Evolutionary conservation across 1,139 yeast species (phyloP).

Genomic region (Suhomyces taliae): DNA sequence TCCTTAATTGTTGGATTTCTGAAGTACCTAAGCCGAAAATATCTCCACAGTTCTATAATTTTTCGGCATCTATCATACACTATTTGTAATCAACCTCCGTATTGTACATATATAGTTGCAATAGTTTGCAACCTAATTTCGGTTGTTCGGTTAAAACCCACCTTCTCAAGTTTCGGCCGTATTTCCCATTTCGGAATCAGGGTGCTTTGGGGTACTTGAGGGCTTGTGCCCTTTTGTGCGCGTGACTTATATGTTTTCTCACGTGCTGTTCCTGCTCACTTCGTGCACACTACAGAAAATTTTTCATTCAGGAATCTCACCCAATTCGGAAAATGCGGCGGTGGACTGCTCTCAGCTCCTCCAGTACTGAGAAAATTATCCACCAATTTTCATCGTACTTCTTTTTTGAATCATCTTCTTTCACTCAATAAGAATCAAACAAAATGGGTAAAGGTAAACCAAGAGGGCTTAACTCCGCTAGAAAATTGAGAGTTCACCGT

Average conservation of each 20-base stretch:
- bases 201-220: background rate
- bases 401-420: constrained; percentile 10
- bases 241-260: background rate
- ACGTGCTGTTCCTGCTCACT: background rate
- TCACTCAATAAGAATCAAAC: constrained; percentile 10
- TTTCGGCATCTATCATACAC: background rate
- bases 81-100: too few species aligned
- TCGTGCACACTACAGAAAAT: constrained; percentile 5
- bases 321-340: constrained; percentile 7
- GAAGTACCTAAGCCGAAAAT: too few species aligned
- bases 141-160: background rate
- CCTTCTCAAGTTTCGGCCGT: too few species aligned
- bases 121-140: background rate
- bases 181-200: too few species aligned
- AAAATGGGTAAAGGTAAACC: constrained; percentile 90
- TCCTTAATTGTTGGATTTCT: too few species aligned
- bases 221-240: constrained; percentile 3
- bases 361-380: constrained; percentile 7
- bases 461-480: constrained; percentile 99
- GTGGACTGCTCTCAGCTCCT: constrained; percentile 2
- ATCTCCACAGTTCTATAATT: background rate
- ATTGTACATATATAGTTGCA: too few species aligned
- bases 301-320: constrained; percentile 2
- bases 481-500: constrained; percentile 99
- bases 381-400: constrained; percentile 10